Evolutionary conservation across 208 protist species (phyloP), one percentile per base, ranked within the genome.

Genomic region (Trypanosoma avium): DNA sequence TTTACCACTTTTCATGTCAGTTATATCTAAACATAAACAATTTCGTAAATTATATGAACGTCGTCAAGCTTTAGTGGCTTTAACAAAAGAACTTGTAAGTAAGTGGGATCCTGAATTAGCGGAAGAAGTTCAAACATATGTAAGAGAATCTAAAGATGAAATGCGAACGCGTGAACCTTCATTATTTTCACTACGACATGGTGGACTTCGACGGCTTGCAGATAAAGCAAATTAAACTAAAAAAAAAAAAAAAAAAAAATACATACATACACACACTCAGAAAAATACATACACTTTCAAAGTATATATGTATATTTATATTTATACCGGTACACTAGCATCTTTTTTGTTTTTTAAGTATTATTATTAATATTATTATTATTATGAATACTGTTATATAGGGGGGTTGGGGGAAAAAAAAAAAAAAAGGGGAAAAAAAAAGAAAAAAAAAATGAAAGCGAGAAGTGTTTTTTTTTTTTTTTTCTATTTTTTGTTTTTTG

Each of bases 1-100:
- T 22, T 69, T 96, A 33, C 91, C 91, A 9, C 76, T 96, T 6
- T 83, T 96, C 53, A 88, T 96, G 82, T 96, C 88, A 19, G 61
- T 96, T 33, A 62, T 91, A 22, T 90, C 86, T 26, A 75, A 85
- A 47, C 90, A 95, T 71, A 90, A 90, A 69, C 86, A 95, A 61
- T 95, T 93, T 67, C 79, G 81, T 48, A 90, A 90, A 70, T 68
- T 95, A 21, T 92, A 95, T 71, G 82, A 93, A 60, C 79, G 76
- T 42, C 86, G 90, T 33, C 69, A 84, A 52, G 76, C 77, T 12
- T 67, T 95, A 27, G 84, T 78, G 15, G 67, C n/a, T 40, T 55
- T 81, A 47, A 81, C 90, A 13, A 73, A 79, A 40, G 42, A 54
- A 10, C 80, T 95, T 0, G 90, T 93, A 27, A 36, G 66, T 22